Evolutionary conservation across 805 yeast genomes (phyloP), one percentile per base, ranked within the genome.

Genomic region (Candida railenensis): DNA sequence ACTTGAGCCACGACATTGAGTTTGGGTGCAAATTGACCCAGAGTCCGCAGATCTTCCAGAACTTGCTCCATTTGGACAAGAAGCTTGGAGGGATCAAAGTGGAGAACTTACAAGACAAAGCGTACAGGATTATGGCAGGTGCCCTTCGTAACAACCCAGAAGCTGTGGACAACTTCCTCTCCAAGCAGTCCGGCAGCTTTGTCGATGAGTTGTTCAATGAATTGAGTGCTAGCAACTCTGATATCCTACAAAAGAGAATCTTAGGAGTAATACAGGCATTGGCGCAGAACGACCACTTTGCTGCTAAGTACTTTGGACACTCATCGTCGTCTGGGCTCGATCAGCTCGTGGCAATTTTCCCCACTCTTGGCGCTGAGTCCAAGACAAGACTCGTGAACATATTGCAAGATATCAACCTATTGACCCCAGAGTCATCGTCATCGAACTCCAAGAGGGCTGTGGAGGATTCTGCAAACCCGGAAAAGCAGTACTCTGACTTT

Each of bases 81-180:
- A 39, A 28, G 8, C 34, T 39, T 32, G 37, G 25, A 8, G 25
- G 21, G 4, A 54, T 59, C 2, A 45, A 44, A 19, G 16, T 40
- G 3, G 39, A 48, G 8, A 9, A 40, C 47, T 19, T 50, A 57
- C 69, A 74, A 47, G 94, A 89, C 47, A 55, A 77, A 38, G 62
- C 82, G 1, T 76, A 81, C 12, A 71, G 89, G 49, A 70, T 85
- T 22, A 68, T 90, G 48, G 83, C 87, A 0, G 74, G 88, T 3
- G 65, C 91, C 3, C 62, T 89, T 39, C 74, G 96, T 55, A 89
- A 89, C 60, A 90, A 90, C 58, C 82, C 81, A 2, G 78, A 76
- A 2, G 89, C 90, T 0, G 51, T 75, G 2, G 62, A 62, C 2
- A 70, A 70, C 45, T 65, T 77, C 12, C 48, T 67, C 30, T 45